Percentiles rank a stretch among this genome's conserved stretches.
These are phyloP conservation scores for Camelina hispida DNA, from an alignment of 345 rosid genomes.

Conservation along the genomic window DNA sequence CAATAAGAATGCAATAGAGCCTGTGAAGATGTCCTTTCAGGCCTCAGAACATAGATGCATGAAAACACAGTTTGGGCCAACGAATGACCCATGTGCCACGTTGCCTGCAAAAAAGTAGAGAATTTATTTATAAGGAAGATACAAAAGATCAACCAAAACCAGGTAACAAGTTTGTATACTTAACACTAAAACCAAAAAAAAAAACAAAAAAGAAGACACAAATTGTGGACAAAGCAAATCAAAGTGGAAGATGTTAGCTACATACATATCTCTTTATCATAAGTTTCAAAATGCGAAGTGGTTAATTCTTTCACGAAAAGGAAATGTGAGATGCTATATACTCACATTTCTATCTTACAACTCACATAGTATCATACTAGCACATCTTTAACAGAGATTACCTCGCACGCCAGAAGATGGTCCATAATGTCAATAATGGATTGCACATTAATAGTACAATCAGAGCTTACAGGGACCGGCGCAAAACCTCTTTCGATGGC, in stretches of 20 bases:
- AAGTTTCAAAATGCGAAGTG: background rate
- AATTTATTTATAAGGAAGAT: conserved; percentile 36
- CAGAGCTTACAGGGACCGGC: conserved; percentile 73
- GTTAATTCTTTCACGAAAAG: background rate
- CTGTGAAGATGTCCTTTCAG: conserved; percentile 86
- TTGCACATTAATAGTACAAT: conserved; percentile 69
- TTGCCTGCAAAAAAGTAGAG: conserved; percentile 67
- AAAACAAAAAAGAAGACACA: background rate
- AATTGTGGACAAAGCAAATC: no score
- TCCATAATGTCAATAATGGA: conserved; percentile 91
- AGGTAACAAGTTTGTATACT: conserved; percentile 8
- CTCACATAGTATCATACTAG: background rate
- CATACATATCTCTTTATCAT: background rate
- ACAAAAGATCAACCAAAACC: conserved; percentile 3
- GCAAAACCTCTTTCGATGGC: conserved; percentile 91
- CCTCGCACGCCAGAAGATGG: conserved; percentile 96
- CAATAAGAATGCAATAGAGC: conserved; percentile 88
- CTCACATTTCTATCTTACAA: background rate
- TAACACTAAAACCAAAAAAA: background rate
- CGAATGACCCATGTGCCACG: conserved; percentile 99
- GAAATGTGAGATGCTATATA: conserved; percentile 9
- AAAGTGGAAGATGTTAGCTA: background rate
- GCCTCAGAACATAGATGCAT: conserved; percentile 91
- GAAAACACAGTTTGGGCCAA: conserved; percentile 98
- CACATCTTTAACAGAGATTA: conserved; percentile 39